Evolutionary conservation across 2,329 filamentous ascomycete genomes (phyloP), one percentile per base, ranked within the genome.

Genomic region (Beauveria sp.): DNA sequence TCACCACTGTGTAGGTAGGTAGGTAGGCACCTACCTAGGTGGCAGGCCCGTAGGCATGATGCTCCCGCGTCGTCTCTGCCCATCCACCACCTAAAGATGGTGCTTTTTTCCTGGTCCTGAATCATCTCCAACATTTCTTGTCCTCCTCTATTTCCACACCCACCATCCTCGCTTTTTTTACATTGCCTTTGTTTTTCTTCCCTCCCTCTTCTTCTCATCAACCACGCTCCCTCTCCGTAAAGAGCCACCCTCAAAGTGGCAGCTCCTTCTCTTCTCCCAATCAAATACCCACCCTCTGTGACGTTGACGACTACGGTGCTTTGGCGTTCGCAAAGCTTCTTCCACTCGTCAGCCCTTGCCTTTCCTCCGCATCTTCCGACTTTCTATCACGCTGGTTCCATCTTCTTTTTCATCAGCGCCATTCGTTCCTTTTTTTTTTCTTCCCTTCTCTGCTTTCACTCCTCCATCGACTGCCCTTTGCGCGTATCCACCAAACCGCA

Each of bases 131-230:
- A 53, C 49, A 16, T 46, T 34, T 54, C 20, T 61, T 54, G 50
- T 40, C 49, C 59, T 61, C 59, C 26, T 53, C 59, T 60, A n/a
- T 52, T 52, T 46, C 42, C 56, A 61, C 49, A 59, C 50, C 50
- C 59, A 54, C 42, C 50, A 60, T 53, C 50, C 49, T 50, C 43
- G 34, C 46, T 7, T 43, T 20, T 49, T 38, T 31, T 48, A 38
- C 53, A 12, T 34, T 51, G 34, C 55, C n/a, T 43, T 5, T 57
- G 20, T 40, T 46, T 57, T 10, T 38, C 20, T 43, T 45, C 16
- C 43, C 42, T 45, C 24, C 53, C 42, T 9, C 18, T 49, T 58
- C 48, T 38, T 38, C 55, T 54, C 49, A 31, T 42, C 56, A 46
- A 50, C 18, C 14, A 57, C 43, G 5, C 26, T 48, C 45, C 54